Base-by-base conservation (phyloP, 768 basidiomycete species). In the Lactifluus piperatus region DNA sequence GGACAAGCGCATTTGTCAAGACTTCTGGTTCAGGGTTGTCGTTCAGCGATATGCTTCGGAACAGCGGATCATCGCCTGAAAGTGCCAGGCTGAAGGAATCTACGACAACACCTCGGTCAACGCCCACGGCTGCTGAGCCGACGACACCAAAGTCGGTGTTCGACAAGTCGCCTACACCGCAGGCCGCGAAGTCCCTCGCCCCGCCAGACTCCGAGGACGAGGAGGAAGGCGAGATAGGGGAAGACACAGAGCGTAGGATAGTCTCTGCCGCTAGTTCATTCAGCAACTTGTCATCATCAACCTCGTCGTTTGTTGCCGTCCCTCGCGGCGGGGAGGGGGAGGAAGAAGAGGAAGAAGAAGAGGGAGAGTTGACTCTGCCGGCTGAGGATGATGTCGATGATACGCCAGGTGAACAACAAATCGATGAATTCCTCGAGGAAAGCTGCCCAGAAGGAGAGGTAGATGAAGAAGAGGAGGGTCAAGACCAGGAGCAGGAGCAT, bases 11-110 rank as follows among this genome's bases (percentile, higher is more conserved):
- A 1, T 81, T 85, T 58, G 69, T 73, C 4, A 71, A 76, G 16
- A 64, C 75, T 6, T 74, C 72, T 0, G 70, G 72, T 1, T 71
- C 73, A 36, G 60, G 63, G 26, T 80, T 77, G 63, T 80, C 86
- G 0, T 91, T 86, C 63, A 70, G 74, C n/a, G 83, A 88, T 29
- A 66, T 88, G 47, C 70, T 88, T 57, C 79, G 81, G 67, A 68
- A 63, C 16, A 73, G 49, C 13, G 36, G 64, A 36, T 30, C 64
- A 32, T 32, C 50, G 29, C 34, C 39, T 13, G 60, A 61, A 4
- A 49, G 58, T 9, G 37, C n/a, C 13, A 60, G 61, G 34, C 13
- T n/a, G 36, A 64, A 51, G 62, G 59, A 29, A n/a, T 7, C 30
- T 6, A 18, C 18, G 7, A 55, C 48, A 9, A 22, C 51, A 8